Conservation (phyloP, 2,329 filamentous ascomycete species). For the Xylariaceae sp. region DNA sequence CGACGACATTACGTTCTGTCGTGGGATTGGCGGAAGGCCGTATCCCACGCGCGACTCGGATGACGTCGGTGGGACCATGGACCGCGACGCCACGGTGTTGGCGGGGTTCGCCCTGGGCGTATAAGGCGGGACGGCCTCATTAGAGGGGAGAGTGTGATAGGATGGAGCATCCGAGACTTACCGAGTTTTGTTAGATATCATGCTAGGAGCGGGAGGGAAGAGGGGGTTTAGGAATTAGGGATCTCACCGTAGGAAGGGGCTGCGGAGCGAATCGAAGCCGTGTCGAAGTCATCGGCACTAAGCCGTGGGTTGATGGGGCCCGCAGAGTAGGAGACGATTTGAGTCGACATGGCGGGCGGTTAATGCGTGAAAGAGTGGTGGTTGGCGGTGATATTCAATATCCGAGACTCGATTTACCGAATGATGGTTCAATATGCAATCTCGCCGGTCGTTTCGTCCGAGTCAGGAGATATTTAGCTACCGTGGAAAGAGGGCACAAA, state of each 20-base stretch:
- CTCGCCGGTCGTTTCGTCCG: neutral
- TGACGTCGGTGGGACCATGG: slow-evolving; percentile 30
- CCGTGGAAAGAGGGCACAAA: neutral
- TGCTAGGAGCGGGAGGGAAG: neutral
- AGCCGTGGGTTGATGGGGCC: slow-evolving; percentile 25
- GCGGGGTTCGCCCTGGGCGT: slow-evolving; percentile 33
- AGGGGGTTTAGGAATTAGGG: neutral
- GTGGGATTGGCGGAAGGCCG: slow-evolving; percentile 49
- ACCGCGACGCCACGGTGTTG: slow-evolving; percentile 21
- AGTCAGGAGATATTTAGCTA: neutral
- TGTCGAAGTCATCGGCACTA: slow-evolving; percentile 56
- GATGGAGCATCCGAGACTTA: slow-evolving; percentile 60
- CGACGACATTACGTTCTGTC: slow-evolving; percentile 34
- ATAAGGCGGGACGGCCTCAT: slow-evolving; percentile 49
- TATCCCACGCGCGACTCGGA: slow-evolving; percentile 24
- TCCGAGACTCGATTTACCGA: neutral
- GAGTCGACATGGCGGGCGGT: slow-evolving; percentile 26
- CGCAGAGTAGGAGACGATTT: slow-evolving; percentile 24
- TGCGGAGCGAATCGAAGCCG: slow-evolving; percentile 59
- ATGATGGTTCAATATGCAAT: neutral
- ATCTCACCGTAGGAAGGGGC: slow-evolving; percentile 62
- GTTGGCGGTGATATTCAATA: neutral
- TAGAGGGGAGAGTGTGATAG: slow-evolving; percentile 49
- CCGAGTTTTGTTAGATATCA: slow-evolving; percentile 16
- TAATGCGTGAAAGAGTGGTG: neutral